Evolutionary conservation across 73 alveolate species (phyloP).

Genomic region (Blepharisma stoltei): DNA sequence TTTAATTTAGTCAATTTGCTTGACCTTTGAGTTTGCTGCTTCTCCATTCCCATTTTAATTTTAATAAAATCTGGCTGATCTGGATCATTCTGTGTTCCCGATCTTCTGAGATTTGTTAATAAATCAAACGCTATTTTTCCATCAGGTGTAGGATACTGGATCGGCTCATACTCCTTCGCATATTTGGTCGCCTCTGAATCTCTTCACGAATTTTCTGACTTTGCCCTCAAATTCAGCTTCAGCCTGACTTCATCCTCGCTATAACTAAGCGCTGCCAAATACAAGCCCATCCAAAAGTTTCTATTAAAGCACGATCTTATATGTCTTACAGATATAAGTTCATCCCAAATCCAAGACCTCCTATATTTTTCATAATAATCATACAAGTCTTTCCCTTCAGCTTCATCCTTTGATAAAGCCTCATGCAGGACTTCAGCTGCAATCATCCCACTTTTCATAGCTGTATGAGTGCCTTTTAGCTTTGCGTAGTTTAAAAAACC

Average conservation of each 20-base stretch:
- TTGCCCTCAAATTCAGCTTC: neutral
- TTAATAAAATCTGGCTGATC: slow-evolving; percentile 14
- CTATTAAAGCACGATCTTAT: slow-evolving; percentile 8
- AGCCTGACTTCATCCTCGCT: slow-evolving; percentile 10
- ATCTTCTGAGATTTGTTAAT: neutral
- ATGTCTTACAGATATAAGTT: slow-evolving; percentile 38
- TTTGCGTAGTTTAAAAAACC: slow-evolving; percentile 92
- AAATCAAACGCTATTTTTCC: neutral
- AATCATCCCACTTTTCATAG: slow-evolving; percentile 87
- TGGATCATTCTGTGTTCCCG: neutral
- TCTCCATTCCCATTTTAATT: neutral
- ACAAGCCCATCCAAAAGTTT: neutral
- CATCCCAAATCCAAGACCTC: slow-evolving; percentile 57
- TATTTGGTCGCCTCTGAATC: neutral
- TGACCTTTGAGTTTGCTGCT: neutral
- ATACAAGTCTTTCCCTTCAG: slow-evolving; percentile 62
- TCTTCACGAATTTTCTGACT: neutral
- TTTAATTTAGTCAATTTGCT: too few relatives aligned
- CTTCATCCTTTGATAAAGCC: slow-evolving; percentile 37
- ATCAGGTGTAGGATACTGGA: neutral
- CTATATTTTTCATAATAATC: slow-evolving; percentile 39
- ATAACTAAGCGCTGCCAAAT: neutral
- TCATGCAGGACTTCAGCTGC: slow-evolving; percentile 79
- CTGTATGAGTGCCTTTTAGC: slow-evolving; percentile 90
- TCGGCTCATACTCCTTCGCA: neutral